These are phyloP conservation scores for Leccinum sublutescens DNA, from an alignment of 768 basidiomycete species.

Conservation along the genomic window DNA sequence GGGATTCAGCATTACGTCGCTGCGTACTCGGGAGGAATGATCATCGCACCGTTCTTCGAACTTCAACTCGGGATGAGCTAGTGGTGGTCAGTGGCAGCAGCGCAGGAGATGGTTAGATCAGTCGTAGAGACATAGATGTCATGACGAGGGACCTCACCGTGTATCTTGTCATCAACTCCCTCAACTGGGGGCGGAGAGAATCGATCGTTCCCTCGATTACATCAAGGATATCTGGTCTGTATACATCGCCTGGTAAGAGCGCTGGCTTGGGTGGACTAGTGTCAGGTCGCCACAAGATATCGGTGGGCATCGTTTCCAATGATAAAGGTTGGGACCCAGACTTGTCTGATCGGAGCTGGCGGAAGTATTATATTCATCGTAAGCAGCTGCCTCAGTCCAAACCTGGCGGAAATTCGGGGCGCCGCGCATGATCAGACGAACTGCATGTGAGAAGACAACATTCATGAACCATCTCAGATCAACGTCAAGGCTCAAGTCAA, in stretches of 20 bases:
- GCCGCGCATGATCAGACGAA: not conserved
- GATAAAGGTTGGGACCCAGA: not conserved
- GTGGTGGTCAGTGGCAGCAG: not conserved
- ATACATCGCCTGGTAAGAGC: constrained; percentile 36
- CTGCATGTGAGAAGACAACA: too few species aligned
- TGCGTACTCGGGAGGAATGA: not conserved
- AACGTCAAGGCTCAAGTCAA: too few species aligned
- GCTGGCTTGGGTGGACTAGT: constrained; percentile 23
- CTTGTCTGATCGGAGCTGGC: not conserved
- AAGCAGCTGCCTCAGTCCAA: not conserved
- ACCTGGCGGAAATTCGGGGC: not conserved
- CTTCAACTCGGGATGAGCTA: constrained; percentile 71
- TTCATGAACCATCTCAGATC: too few species aligned
- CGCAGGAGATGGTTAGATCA: constrained; percentile 2
- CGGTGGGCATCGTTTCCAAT: constrained; percentile 16
- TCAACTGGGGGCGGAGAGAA: constrained; percentile 53
- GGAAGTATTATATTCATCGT: not conserved
- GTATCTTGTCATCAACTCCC: constrained; percentile 68
- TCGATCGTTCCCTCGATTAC: constrained; percentile 57
- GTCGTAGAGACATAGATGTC: not conserved
- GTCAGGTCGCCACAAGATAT: constrained; percentile 43
- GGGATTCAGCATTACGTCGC: constrained; percentile 39
- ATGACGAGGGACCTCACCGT: constrained; percentile 40
- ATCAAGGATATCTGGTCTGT: constrained; percentile 57
- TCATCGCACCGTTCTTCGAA: constrained; percentile 54